phyloP scores from a whole-genome alignment of 139 green algal genomes.

The Tetradesmus obliquus region DNA sequence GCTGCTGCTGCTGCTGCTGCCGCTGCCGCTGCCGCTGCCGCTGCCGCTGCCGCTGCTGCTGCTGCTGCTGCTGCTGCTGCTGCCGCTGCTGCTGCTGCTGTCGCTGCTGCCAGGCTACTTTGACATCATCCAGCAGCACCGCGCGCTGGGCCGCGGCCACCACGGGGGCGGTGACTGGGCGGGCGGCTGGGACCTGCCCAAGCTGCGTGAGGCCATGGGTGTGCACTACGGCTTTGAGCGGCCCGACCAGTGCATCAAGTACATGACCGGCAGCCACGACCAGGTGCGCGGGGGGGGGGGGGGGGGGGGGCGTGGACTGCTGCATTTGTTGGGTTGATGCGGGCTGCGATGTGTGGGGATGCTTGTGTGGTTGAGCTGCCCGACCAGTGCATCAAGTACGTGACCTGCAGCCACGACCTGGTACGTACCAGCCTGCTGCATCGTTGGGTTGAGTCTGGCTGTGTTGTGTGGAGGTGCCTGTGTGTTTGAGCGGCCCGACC shows the following conservation, averaged over 20 bases:
- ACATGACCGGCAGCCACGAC: slow-evolving; percentile 46
- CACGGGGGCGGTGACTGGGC: slow-evolving; percentile 71
- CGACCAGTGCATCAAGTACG: slow-evolving; percentile 82
- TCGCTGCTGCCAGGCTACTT: slow-evolving; percentile 48
- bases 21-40: neutral
- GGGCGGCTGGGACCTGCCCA: slow-evolving; percentile 61
- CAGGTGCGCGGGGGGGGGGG: neutral
- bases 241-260: slow-evolving; percentile 79
- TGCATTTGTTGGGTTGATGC: too few species aligned
- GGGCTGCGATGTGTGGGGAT: slow-evolving; percentile 28
- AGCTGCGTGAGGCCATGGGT: slow-evolving; percentile 66
- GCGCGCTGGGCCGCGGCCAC: slow-evolving; percentile 60
- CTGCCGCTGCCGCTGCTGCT: neutral
- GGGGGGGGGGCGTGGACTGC: neutral
- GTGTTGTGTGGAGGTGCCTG: too few species aligned
- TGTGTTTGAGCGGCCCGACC: neutral
- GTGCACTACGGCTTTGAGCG: slow-evolving; percentile 72
- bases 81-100: neutral
- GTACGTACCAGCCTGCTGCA: slow-evolving; percentile 27
- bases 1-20: neutral
- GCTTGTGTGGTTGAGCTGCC: slow-evolving; percentile 65
- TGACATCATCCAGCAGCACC: slow-evolving; percentile 36
- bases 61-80: neutral
- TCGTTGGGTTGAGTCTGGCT: too few species aligned
- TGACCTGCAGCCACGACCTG: slow-evolving; percentile 76